These are phyloP conservation scores for Extremus antarcticus DNA, from an alignment of 495 filamentous ascomycete genomes.

Conservation along the genomic window DNA sequence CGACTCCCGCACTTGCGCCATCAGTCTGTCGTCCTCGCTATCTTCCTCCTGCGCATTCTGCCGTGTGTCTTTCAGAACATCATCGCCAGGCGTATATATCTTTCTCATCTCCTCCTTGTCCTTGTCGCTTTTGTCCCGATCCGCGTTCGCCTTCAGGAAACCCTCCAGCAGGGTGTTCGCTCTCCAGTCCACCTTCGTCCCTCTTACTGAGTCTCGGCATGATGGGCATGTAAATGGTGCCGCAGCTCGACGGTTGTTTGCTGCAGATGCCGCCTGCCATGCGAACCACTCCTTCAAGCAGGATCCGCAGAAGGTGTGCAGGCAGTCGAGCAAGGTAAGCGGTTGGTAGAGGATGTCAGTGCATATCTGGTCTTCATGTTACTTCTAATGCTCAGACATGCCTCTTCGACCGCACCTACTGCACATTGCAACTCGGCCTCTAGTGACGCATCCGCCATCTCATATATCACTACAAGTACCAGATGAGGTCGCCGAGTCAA, in stretches of 20 bases:
- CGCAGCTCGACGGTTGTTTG: slow-evolving; percentile 28
- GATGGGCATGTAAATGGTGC: slow-evolving; percentile 76
- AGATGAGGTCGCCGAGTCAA: too few relatives aligned
- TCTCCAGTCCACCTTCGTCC: slow-evolving; percentile 72
- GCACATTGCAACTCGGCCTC: slow-evolving; percentile 89
- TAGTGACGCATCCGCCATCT: slow-evolving; percentile 25
- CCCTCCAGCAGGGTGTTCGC: slow-evolving; percentile 76
- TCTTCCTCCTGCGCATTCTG: slow-evolving; percentile 40
- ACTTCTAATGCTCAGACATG: slow-evolving; percentile 17
- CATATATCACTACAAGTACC: too few relatives aligned
- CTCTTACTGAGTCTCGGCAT: slow-evolving; percentile 75
- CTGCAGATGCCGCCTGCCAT: slow-evolving; percentile 46
- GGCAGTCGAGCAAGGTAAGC: slow-evolving; percentile 89
- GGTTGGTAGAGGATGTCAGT: slow-evolving; percentile 93
- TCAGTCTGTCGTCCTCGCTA: slow-evolving; percentile 50
- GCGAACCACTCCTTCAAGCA: slow-evolving; percentile 92
- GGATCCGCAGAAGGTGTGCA: slow-evolving; percentile 92
- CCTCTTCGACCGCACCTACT: slow-evolving; percentile 42
- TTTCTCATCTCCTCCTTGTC: slow-evolving; percentile 62
- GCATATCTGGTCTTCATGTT: slow-evolving; percentile 58
- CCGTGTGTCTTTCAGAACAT: slow-evolving; percentile 51
- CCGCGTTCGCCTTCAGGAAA: slow-evolving; percentile 64
- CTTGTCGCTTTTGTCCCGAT: slow-evolving; percentile 47
- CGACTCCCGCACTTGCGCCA: slow-evolving; percentile 58
- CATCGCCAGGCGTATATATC: slow-evolving; percentile 67